Conservation (phyloP, 345 rosid species). For the Brassica nigra region DNA sequence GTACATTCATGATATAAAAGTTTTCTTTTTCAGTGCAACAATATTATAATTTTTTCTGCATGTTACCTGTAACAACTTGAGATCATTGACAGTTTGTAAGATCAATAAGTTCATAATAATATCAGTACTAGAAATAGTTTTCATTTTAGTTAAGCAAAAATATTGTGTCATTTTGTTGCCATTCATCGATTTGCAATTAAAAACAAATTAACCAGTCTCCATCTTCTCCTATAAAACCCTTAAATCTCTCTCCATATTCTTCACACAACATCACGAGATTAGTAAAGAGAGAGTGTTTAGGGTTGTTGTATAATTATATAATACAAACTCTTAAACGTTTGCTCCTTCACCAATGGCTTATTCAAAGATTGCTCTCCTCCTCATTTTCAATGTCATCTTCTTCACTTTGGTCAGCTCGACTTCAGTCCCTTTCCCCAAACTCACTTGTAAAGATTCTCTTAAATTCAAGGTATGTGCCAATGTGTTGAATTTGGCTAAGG, state of each 20-base stretch:
- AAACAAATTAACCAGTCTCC: background rate
- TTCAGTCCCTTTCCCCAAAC: slow-evolving; percentile 6
- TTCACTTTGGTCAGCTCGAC: slow-evolving; percentile 29
- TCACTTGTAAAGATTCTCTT: slow-evolving; percentile 26
- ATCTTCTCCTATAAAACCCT: slow-evolving; percentile 18
- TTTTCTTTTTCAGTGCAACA: background rate
- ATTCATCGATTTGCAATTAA: background rate
- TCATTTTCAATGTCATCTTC: slow-evolving; percentile 24
- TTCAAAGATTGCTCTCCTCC: slow-evolving; percentile 12
- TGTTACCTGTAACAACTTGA: background rate
- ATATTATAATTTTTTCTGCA: background rate
- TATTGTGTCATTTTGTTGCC: background rate
- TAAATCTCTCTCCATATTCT: background rate
- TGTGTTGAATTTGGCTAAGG: slow-evolving; percentile 26
- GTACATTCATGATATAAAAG: too few relatives aligned
- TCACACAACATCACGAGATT: slow-evolving; percentile 22
- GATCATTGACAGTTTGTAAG: background rate
- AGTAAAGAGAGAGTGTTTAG: background rate
- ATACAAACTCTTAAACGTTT: background rate
- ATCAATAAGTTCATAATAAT: background rate
- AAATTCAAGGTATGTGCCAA: slow-evolving; percentile 27
- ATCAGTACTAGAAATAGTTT: too few relatives aligned
- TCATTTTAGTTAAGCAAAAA: background rate
- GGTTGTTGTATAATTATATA: background rate
- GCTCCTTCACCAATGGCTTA: slow-evolving; percentile 19